A percentile compares a stretch with the other conserved stretches of the same genome.
These are phyloP conservation scores for Coffea humblotiana DNA, from an alignment of 305 asterid genomes.

Conservation along the genomic window DNA sequence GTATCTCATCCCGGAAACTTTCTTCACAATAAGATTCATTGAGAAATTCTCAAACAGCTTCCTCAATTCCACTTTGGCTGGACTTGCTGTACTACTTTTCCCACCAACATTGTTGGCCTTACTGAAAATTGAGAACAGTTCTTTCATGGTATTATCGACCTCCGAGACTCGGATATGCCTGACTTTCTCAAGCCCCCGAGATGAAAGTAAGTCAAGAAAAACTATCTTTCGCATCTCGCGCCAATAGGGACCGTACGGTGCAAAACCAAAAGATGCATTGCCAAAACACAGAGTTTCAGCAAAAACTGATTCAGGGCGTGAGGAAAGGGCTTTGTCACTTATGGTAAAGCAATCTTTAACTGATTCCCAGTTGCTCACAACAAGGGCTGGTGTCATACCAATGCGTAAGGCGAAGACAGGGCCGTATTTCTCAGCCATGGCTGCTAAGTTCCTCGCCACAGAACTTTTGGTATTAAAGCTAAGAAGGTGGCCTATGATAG, in stretches of 20 bases:
- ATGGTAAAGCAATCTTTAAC: conserved; percentile 55
- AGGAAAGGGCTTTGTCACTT: conserved; percentile 33
- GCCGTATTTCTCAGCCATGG: conserved; percentile 57
- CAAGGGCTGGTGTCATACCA: conserved; percentile 46
- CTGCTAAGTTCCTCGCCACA: conserved; percentile 42
- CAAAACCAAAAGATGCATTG: conserved; percentile 25
- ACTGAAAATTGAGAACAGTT: conserved; percentile 9
- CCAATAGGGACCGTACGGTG: conserved; percentile 46
- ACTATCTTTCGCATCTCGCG: conserved; percentile 12
- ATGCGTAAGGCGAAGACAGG: conserved; percentile 51
- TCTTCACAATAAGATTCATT: conserved; percentile 32
- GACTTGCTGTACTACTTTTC: no score
- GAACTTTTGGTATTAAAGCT: conserved; percentile 38
- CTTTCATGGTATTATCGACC: conserved; percentile 22
- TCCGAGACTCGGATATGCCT: conserved; percentile 35
- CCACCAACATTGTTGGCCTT: not conserved
- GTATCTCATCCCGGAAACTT: conserved; percentile 35
- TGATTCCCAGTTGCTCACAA: conserved; percentile 49
- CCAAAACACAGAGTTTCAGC: conserved; percentile 27
- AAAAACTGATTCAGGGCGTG: conserved; percentile 28
- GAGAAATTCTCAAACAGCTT: conserved; percentile 18
- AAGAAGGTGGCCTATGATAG: conserved; percentile 70
- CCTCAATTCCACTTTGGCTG: conserved; percentile 13
- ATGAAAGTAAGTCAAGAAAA: no score
- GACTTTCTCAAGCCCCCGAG: conserved; percentile 26